Evolutionary conservation across 2,329 filamentous ascomycete species (phyloP).

Genomic region (Diplodia mutila): DNA sequence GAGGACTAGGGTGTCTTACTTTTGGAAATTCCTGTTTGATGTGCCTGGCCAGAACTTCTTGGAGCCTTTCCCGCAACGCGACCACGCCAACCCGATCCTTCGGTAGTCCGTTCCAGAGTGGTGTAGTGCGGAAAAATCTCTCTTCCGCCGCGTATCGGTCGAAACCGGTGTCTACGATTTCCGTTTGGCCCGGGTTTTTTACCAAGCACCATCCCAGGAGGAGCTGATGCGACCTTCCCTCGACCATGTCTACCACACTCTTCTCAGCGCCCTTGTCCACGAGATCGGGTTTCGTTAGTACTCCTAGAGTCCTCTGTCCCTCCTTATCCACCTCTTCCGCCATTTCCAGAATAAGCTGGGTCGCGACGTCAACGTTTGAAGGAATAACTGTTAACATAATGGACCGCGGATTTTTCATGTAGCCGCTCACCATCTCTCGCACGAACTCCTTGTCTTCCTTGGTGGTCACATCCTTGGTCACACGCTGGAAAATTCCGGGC

Average conservation of each 20-base stretch:
- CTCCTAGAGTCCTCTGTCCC: conserved; percentile 40
- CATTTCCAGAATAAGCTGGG: conserved; percentile 50
- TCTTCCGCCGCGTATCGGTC: conserved; percentile 40
- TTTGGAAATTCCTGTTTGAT: conserved; percentile 52
- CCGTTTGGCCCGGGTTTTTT: conserved; percentile 47
- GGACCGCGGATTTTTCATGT: conserved; percentile 52
- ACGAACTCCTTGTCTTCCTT: conserved; percentile 40
- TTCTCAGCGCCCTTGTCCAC: conserved; percentile 34
- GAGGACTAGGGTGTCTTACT: conserved; percentile 21
- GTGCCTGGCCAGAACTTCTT: conserved; percentile 47
- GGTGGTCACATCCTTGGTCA: conserved; percentile 37
- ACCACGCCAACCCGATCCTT: conserved; percentile 48
- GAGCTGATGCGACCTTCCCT: conserved; percentile 46
- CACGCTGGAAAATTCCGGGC: conserved; percentile 44
- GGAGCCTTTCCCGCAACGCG: conserved; percentile 45
- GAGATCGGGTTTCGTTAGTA: conserved; percentile 45
- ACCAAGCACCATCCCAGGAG: conserved; percentile 60
- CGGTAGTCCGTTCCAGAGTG: conserved; percentile 44
- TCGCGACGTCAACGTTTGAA: conserved; percentile 47
- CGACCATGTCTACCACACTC: conserved; percentile 46
- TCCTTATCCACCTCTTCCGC: conserved; percentile 41
- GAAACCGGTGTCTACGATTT: conserved; percentile 29
- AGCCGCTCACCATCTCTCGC: conserved; percentile 48
- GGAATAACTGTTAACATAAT: conserved; percentile 38
- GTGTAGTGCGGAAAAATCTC: conserved; percentile 38